These are phyloP conservation scores for Citrus inodora DNA, from an alignment of 345 rosid species.

Conservation along the genomic window DNA sequence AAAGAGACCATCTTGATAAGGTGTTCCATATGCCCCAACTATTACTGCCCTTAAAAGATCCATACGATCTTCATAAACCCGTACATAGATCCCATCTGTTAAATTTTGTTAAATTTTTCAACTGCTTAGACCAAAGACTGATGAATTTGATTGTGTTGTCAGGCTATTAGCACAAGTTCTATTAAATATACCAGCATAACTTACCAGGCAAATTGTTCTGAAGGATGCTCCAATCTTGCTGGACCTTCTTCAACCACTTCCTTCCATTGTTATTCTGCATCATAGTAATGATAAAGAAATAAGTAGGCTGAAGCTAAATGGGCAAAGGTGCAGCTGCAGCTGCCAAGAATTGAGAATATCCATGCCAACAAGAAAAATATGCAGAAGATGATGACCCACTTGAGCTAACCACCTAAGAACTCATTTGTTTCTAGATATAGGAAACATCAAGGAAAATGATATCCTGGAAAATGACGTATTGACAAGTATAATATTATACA, in stretches of 20 bases:
- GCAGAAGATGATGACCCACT: not conserved
- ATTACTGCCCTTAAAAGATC: constrained; percentile 93
- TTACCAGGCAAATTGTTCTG: constrained; percentile 97
- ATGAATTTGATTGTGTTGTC: not conserved
- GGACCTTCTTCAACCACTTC: constrained; percentile 92
- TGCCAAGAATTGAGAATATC: not conserved
- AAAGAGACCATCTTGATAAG: constrained; percentile 98
- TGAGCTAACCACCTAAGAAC: not conserved
- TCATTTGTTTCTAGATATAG: not conserved
- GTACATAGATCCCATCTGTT: constrained; percentile 82
- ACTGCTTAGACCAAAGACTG: constrained; percentile 4
- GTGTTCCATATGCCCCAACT: constrained; percentile 94
- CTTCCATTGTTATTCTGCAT: constrained; percentile 72
- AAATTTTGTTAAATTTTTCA: not conserved
- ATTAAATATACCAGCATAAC: constrained; percentile 11
- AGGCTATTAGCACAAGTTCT: not conserved
- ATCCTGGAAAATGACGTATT: no score
- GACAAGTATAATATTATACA: not conserved
- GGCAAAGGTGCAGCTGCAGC: not conserved
- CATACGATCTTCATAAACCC: constrained; percentile 92
- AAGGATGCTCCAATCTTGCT: constrained; percentile 97
- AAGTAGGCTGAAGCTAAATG: not conserved
- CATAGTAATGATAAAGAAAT: constrained; percentile 4
- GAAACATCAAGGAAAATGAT: not conserved
- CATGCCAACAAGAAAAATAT: not conserved